phyloP scores from a whole-genome alignment of 495 filamentous ascomycete genomes.

The Annulohypoxylon moriforme region DNA sequence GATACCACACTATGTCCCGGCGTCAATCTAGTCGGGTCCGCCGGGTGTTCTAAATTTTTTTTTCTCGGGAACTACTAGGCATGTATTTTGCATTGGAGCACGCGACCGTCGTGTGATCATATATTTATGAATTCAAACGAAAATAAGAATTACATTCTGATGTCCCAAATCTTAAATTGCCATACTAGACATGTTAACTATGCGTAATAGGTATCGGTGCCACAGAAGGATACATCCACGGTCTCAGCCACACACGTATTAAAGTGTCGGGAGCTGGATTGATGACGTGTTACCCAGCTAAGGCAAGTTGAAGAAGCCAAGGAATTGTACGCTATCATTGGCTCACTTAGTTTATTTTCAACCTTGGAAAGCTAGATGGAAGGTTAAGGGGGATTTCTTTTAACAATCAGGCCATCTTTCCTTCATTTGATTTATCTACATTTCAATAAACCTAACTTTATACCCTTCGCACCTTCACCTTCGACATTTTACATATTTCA shows the following conservation, averaged over 20 bases:
- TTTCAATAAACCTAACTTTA: background rate
- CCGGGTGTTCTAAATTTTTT: background rate
- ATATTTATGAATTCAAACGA: conserved; percentile 2
- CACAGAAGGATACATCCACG: background rate
- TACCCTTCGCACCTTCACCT: background rate
- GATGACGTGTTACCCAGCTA: conserved; percentile 30
- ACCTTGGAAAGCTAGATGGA: background rate
- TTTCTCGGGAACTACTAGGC: conserved; percentile 6
- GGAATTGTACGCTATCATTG: conserved; percentile 32
- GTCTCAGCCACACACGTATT: background rate
- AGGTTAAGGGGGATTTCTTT: background rate
- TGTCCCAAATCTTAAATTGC: background rate
- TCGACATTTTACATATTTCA: background rate
- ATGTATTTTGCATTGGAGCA: conserved; percentile 9
- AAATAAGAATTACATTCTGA: background rate
- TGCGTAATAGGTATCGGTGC: background rate
- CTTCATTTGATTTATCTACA: background rate
- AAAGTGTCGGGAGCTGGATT: background rate
- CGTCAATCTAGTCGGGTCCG: background rate
- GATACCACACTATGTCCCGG: conserved; percentile 2
- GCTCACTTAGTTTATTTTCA: conserved; percentile 2
- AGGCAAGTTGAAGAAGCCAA: conserved; percentile 23
- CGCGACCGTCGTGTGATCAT: conserved; percentile 35
- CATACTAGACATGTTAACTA: background rate
- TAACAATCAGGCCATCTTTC: background rate